These are phyloP conservation scores for Seiridium unicorne DNA, from an alignment of 2,329 filamentous ascomycete species.

Conservation along the genomic window DNA sequence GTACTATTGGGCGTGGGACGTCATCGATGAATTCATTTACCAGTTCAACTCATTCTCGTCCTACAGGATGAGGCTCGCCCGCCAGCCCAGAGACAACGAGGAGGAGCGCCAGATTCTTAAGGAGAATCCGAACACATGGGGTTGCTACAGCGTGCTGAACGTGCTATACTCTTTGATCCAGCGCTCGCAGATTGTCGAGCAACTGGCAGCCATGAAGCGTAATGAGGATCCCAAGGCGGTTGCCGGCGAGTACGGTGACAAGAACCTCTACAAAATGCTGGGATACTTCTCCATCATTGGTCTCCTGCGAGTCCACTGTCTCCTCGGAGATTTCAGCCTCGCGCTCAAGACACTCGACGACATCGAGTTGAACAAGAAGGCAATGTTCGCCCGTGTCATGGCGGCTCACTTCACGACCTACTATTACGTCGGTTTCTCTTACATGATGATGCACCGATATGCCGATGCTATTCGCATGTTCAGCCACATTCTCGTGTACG, in stretches of 20 bases:
- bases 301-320: constrained; percentile 89
- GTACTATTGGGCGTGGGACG: constrained; percentile 99
- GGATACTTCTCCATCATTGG: constrained; percentile 99
- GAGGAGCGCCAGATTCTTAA: constrained; percentile 89
- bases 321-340: constrained; percentile 96
- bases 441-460: constrained; percentile 99
- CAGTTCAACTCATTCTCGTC: constrained; percentile 99
- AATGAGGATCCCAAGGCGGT: constrained; percentile 86
- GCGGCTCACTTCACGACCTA: constrained; percentile 99
- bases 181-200: constrained; percentile 96
- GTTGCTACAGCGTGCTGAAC: constrained; percentile 98
- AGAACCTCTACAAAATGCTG: constrained; percentile 95
- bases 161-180: constrained; percentile 99
- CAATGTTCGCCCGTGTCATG: constrained; percentile 99
- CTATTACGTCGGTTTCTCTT: constrained; percentile 99
- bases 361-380: constrained; percentile 99
- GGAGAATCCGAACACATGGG: constrained; percentile 99
- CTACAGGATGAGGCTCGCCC: constrained; percentile 88
- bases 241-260: constrained; percentile 91
- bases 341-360: constrained; percentile 98
- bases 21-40: constrained; percentile 99
- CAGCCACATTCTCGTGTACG: constrained; percentile 99
- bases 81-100: constrained; percentile 74
- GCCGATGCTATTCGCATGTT: constrained; percentile 99
- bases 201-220: constrained; percentile 90